These are phyloP conservation scores for Iris macrosiphon DNA, from an alignment of 106 monocot genomes.

Conservation along the genomic window DNA sequence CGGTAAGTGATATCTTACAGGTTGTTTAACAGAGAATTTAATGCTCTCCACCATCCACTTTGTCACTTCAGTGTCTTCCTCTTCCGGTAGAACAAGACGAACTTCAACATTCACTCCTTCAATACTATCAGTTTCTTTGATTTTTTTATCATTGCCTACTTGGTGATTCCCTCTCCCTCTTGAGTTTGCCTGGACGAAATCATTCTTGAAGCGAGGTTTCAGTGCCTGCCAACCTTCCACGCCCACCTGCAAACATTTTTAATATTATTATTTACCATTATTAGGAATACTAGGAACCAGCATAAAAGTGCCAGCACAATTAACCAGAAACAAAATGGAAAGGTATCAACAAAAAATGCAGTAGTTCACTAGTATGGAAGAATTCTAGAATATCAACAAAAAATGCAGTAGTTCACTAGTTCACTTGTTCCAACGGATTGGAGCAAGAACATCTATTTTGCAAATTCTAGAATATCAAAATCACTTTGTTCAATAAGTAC, in stretches of 20 bases:
- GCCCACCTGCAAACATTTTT: conserved; percentile 44
- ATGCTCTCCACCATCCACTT: conserved; percentile 74
- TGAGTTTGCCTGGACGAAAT: conserved; percentile 8
- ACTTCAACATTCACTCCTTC: conserved; percentile 72
- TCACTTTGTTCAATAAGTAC: too few species aligned
- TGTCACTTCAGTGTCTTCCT: conserved; percentile 27
- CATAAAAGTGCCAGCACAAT: background rate
- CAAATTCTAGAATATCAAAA: too few species aligned
- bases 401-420: too few species aligned
- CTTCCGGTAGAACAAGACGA: conserved; percentile 33
- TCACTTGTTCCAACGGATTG: too few species aligned
- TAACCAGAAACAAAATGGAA: too few species aligned
- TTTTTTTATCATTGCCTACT: conserved; percentile 8
- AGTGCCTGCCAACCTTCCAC: conserved; percentile 85
- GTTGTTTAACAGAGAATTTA: conserved; percentile 86
- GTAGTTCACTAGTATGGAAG: too few species aligned
- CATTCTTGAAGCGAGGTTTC: conserved; percentile 48
- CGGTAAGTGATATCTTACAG: conserved; percentile 30
- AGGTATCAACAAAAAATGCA: too few species aligned
- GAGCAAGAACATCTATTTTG: too few species aligned
- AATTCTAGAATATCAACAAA: too few species aligned
- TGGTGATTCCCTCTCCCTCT: conserved; percentile 3
- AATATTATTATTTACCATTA: background rate
- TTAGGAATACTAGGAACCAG: background rate
- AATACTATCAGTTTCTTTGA: conserved; percentile 1